Conservation (phyloP, 768 basidiomycete genomes). For the Symmetrospora coprosmae region DNA sequence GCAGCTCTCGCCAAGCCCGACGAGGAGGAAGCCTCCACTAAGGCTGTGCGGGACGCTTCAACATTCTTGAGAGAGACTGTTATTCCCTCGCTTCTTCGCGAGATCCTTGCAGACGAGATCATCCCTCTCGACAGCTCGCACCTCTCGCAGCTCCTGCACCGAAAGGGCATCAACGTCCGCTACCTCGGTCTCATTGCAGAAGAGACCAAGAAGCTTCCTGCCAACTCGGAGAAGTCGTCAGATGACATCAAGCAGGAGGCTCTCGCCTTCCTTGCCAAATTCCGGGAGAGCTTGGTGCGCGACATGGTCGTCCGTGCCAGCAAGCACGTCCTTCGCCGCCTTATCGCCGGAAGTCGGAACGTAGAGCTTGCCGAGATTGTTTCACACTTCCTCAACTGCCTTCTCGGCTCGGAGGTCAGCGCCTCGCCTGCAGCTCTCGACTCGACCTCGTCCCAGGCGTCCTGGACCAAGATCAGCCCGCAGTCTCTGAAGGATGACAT, state of each 20-base stretch:
- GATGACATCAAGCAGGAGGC: constrained; percentile 29
- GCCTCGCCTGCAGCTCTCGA: constrained; percentile 35
- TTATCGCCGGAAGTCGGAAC: constrained; percentile 30
- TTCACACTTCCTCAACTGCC: constrained; percentile 42
- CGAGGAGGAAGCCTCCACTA: constrained; percentile 38
- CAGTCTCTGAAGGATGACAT: constrained; percentile 35
- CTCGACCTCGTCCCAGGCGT: constrained; percentile 32
- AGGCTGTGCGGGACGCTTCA: constrained; percentile 41
- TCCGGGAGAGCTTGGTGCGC: constrained; percentile 32
- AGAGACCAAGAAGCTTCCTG: background rate
- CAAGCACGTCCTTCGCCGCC: constrained; percentile 39
- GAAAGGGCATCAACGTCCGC: constrained; percentile 42
- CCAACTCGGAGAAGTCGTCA: background rate
- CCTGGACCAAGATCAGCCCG: constrained; percentile 38
- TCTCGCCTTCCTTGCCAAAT: constrained; percentile 31
- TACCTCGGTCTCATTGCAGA: constrained; percentile 38
- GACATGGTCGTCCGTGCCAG: constrained; percentile 41
- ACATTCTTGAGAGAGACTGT: constrained; percentile 38
- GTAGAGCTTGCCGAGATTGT: constrained; percentile 34
- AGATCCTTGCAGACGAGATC: constrained; percentile 34
- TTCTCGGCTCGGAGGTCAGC: constrained; percentile 37
- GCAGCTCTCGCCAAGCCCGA: constrained; percentile 26
- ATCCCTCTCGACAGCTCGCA: constrained; percentile 38
- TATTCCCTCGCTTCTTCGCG: constrained; percentile 31
- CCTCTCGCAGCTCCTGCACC: constrained; percentile 38